Evolutionary conservation across 1,284 basidiomycete species (phyloP).

Genomic region (Ceratobasidium papillatum): DNA sequence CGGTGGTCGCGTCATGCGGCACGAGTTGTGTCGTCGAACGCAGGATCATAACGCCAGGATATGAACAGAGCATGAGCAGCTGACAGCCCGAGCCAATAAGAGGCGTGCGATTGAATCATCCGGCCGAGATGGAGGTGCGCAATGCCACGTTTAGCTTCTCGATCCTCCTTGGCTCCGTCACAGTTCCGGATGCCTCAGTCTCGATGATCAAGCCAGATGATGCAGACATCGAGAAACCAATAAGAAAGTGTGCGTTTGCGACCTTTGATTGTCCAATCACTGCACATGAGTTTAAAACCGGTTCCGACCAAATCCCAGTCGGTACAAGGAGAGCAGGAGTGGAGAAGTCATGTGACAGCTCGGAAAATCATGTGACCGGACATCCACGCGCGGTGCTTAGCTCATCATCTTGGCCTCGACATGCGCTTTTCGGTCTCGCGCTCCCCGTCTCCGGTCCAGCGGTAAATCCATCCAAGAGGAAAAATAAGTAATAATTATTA

Average conservation of each 20-base stretch:
- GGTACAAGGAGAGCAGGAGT: not conserved
- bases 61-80: not conserved
- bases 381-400: not conserved
- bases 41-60: not conserved
- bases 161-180: not conserved
- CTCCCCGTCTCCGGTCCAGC: conserved; percentile 26
- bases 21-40: not conserved
- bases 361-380: conserved; percentile 5
- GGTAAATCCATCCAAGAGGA: not conserved
- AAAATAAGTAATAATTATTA: not conserved
- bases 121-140: not conserved
- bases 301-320: not conserved
- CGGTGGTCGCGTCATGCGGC: not conserved
- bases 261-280: too few species aligned
- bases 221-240: not conserved
- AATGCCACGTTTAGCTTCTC: not conserved
- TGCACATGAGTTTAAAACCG: too few species aligned
- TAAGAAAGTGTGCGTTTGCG: not conserved
- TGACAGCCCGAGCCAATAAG: not conserved
- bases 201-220: not conserved
- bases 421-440: conserved; percentile 38
- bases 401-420: conserved; percentile 11
- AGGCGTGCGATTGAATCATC: not conserved
- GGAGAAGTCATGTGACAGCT: not conserved
- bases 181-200: not conserved